Evolutionary conservation across 73 alveolate genomes (phyloP), one percentile per base, ranked within the genome.

Genomic region (Paramecium biaurelia): DNA sequence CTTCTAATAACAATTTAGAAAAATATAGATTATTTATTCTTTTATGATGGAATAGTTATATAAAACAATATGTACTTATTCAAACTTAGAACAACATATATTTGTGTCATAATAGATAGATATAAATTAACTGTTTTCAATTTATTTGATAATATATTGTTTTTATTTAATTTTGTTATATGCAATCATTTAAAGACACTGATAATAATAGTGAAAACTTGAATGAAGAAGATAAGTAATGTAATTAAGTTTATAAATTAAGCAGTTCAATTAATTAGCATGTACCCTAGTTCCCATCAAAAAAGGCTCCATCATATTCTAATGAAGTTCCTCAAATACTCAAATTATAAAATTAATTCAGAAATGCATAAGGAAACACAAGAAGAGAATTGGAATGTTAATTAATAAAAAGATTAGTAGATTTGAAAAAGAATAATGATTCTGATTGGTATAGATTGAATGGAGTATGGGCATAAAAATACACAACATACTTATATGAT

Each of bases 171-270:
- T 53, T 9, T 53, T 53, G 26, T n/a, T 4, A n/a, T 9, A 63
- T 63, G 53, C 26, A 63, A 63, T 30, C 20, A 30, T 32, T 26
- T 2, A 63, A 26, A 63, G 84, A 63, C 84, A 32, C 49, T 23
- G 47, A 26, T 32, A 63, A 63, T 15, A 26, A 63, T 26, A 63
- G 84, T 42, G 86, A 72, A 42, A 72, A 72, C 34, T 37, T 72
- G 37, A 35, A 72, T 72, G 86, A 72, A 42, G 86, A 72, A 35
- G 86, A 72, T 72, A 35, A 72, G 86, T 72, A 72, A 35, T 72
- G 86, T 18, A 72, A 35, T 38, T 18, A 15, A 53, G 68, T 18
- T 14, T 63, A 63, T 30, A 63, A 63, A 9, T 11, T 23, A 72
- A 72, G 63, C 58, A 72, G 86, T 14, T 72, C 86, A 18, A 79